These are phyloP conservation scores for Halenospora varia DNA, from an alignment of 495 filamentous ascomycete species.

Conservation along the genomic window DNA sequence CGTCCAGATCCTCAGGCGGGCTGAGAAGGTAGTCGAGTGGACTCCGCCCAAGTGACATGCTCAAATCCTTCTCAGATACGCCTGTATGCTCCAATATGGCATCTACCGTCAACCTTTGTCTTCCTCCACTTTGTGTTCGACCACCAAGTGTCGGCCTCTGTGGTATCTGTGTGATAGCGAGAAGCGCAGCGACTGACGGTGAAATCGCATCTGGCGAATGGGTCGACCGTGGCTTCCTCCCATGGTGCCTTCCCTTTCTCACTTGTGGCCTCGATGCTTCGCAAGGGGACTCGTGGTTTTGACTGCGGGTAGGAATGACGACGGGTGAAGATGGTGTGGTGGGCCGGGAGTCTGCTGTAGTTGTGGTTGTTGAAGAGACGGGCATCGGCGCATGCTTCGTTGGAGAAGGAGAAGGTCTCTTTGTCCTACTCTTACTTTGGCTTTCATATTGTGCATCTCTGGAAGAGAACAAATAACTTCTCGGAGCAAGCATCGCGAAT, in stretches of 20 bases:
- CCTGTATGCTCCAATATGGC: constrained; percentile 43
- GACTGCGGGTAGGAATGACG: constrained; percentile 21
- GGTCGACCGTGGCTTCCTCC: constrained; percentile 22
- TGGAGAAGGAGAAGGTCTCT: constrained; percentile 4
- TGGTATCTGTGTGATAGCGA: constrained; percentile 57
- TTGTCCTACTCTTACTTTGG: constrained; percentile 1
- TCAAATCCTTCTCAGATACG: constrained; percentile 44
- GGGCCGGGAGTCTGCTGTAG: constrained; percentile 7
- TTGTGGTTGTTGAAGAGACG: not conserved
- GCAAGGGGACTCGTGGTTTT: constrained; percentile 2
- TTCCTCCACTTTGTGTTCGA: constrained; percentile 14
- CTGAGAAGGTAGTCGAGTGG: constrained; percentile 50
- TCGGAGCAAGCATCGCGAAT: constrained; percentile 7
- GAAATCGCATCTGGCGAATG: constrained; percentile 49
- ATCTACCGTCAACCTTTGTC: constrained; percentile 44
- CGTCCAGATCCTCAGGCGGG: constrained; percentile 49
- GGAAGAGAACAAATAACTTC: constrained; percentile 18
- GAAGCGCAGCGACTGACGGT: constrained; percentile 54
- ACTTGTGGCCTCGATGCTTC: constrained; percentile 10
- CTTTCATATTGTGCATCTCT: constrained; percentile 5
- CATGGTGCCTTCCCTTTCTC: constrained; percentile 15
- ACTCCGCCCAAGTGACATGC: constrained; percentile 39
- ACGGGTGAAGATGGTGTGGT: constrained; percentile 23
- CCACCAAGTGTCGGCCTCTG: constrained; percentile 27
- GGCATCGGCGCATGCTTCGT: constrained; percentile 4